These are phyloP conservation scores for Chaetomiaceae sp. DNA, from an alignment of 2,329 filamentous ascomycete species.

Conservation along the genomic window DNA sequence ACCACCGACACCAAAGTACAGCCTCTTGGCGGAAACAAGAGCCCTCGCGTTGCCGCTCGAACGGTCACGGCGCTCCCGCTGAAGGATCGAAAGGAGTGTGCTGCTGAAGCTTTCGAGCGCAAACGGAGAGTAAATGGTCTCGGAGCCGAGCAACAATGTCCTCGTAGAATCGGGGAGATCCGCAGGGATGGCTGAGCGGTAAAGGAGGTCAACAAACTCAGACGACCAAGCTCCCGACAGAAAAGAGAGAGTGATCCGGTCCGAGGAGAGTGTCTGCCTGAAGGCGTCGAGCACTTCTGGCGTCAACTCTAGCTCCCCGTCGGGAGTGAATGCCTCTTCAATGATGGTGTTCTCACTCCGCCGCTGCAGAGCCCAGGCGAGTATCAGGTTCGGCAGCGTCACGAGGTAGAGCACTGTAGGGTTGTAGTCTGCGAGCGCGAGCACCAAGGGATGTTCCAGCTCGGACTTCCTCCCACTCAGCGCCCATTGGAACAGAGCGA, in stretches of 20 bases:
- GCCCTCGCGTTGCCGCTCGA: constrained; percentile 49
- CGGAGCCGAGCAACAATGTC: constrained; percentile 64
- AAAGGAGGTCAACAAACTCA: constrained; percentile 58
- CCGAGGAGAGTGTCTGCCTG: constrained; percentile 44
- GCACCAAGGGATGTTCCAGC: constrained; percentile 41
- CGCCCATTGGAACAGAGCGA: constrained; percentile 65
- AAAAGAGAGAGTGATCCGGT: constrained; percentile 57
- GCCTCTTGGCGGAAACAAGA: constrained; percentile 69
- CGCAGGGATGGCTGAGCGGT: constrained; percentile 28
- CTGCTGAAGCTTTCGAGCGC: constrained; percentile 66
- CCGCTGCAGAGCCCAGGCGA: constrained; percentile 59
- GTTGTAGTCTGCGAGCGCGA: constrained; percentile 77
- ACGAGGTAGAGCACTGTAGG: constrained; percentile 71
- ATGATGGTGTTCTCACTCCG: constrained; percentile 37
- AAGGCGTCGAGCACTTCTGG: constrained; percentile 57
- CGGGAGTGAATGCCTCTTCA: constrained; percentile 43
- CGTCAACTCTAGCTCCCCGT: constrained; percentile 62
- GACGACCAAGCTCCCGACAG: constrained; percentile 72
- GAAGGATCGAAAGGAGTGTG: constrained; percentile 57
- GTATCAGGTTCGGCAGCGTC: constrained; percentile 71
- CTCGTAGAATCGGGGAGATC: constrained; percentile 21
- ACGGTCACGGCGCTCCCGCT: constrained; percentile 38
- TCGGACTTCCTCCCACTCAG: constrained; percentile 25
- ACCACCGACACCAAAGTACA: constrained; percentile 82
- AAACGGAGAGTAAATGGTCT: constrained; percentile 79